Evolutionary conservation across 2,329 filamentous ascomycete genomes (phyloP).

Genomic region (Chrysoporthe deuterocubensis): DNA sequence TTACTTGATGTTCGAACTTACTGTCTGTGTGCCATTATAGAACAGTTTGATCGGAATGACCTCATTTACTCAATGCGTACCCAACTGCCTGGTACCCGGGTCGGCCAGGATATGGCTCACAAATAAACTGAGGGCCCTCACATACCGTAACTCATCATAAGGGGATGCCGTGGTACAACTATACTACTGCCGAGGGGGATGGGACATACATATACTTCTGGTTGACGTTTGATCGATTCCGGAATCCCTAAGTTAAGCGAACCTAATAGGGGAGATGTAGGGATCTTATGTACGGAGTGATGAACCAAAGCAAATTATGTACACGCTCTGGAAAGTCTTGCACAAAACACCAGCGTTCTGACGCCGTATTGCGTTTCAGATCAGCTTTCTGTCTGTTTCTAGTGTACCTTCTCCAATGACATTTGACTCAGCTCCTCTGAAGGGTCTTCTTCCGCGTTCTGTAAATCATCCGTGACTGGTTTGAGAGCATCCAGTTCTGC

Average conservation of each 20-base stretch:
- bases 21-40: too few species aligned
- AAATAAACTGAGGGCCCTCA: too few species aligned
- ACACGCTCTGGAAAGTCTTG: neutral
- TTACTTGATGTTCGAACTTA: too few species aligned
- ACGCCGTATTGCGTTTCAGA: conserved; percentile 19
- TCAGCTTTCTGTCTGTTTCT: conserved; percentile 31
- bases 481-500: conserved; percentile 51
- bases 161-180: neutral
- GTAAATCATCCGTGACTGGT: conserved; percentile 38
- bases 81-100: too few species aligned
- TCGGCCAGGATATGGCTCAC: too few species aligned
- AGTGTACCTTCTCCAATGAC: conserved; percentile 40
- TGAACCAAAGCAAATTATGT: neutral
- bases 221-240: neutral
- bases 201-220: neutral
- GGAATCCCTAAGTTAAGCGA: neutral
- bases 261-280: neutral
- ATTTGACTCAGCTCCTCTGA: conserved; percentile 43
- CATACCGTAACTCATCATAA: too few species aligned
- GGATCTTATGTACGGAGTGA: neutral
- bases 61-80: too few species aligned
- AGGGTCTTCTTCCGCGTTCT: conserved; percentile 40
- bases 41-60: too few species aligned
- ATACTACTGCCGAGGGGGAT: too few species aligned
- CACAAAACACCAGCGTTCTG: neutral